Evolutionary conservation across 208 protist genomes (phyloP), one percentile per base, ranked within the genome.

Genomic region (Trypanosoma conorhini): DNA sequence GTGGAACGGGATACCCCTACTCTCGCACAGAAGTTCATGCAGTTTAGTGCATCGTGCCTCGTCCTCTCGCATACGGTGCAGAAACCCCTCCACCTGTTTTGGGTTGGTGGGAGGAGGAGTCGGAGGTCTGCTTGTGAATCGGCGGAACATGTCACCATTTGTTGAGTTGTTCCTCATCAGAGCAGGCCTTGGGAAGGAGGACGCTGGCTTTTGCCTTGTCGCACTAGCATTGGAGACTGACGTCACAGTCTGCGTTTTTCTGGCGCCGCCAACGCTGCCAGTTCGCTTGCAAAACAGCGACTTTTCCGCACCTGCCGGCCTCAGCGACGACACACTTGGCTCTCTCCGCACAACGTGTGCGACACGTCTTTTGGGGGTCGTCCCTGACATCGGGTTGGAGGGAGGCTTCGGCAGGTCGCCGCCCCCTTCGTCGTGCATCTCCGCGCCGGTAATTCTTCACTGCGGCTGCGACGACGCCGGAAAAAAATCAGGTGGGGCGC

Each of bases 11-110:
- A 71, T 67, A 26, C 58, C 64, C 42, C 66, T 70, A 30, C 58
- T 57, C 24, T 66, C 42, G 22, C 57, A 76, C 1, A 71, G 13
- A 19, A 46, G 57, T 17, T 71, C 50, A 30, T 76, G 72, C 35
- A 55, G 50, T 26, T 65, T 56, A 3, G 57, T 33, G 13, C 35
- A 26, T 24, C 24, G 35, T 2, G 38, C 58, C 21, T 70, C 64
- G 13, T 62, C 58, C 46, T 66, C 64, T 22, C 50, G 17, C 72
- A 70, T 76, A 21, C 35, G 56, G n/a, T 5, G 61, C 64, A 64
- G 66, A 19, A 70, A 71, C 48, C 31, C 38, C 13, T 65, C 57
- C 24, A 46, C 57, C 58, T 65, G 46, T 28, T 70, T 62, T 35
- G 72, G 58, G 40, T 62, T 64, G 3, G 10, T 46, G 3, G 72